A percentile compares a stretch with the other conserved stretches of the same genome.
Evolutionary conservation across 2,329 filamentous ascomycete species (phyloP).

Genomic region (Neospermospora avenae): DNA sequence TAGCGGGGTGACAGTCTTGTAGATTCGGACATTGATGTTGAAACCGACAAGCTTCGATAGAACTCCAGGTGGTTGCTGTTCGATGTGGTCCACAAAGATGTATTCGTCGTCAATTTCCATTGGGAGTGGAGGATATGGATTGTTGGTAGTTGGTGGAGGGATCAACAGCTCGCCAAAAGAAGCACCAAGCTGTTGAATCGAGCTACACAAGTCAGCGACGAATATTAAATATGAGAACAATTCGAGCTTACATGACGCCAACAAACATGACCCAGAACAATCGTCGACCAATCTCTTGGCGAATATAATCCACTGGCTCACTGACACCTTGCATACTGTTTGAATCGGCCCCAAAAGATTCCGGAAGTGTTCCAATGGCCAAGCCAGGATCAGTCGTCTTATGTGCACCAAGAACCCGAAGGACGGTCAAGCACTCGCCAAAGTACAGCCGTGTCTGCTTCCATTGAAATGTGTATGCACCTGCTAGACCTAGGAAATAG

Average conservation of each 20-base stretch:
- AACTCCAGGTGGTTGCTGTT: slow-evolving; percentile 63
- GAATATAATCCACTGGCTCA: slow-evolving; percentile 57
- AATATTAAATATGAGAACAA: neutral
- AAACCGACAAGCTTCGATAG: slow-evolving; percentile 76
- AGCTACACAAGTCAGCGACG: slow-evolving; percentile 44
- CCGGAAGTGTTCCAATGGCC: slow-evolving; percentile 26
- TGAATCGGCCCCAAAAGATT: slow-evolving; percentile 24
- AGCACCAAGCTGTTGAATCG: slow-evolving; percentile 73
- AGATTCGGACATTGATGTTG: slow-evolving; percentile 74
- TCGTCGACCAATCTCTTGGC: slow-evolving; percentile 69
- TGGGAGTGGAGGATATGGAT: slow-evolving; percentile 76
- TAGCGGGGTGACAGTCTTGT: slow-evolving; percentile 74
- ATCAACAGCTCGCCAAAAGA: slow-evolving; percentile 70
- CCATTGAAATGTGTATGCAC: slow-evolving; percentile 66
- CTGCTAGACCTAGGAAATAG: slow-evolving; percentile 68
- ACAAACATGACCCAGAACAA: slow-evolving; percentile 85
- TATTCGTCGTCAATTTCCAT: slow-evolving; percentile 81
- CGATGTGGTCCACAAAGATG: slow-evolving; percentile 68
- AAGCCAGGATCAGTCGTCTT: slow-evolving; percentile 46
- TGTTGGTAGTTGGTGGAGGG: slow-evolving; percentile 69
- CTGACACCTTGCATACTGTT: slow-evolving; percentile 11
- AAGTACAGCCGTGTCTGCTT: slow-evolving; percentile 67
- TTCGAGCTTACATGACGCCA: slow-evolving; percentile 58
- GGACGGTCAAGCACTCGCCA: slow-evolving; percentile 67
- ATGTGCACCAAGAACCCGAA: slow-evolving; percentile 64